phyloP scores from a whole-genome alignment of 2,329 filamentous ascomycete species.

The Fusarium goolgardi region DNA sequence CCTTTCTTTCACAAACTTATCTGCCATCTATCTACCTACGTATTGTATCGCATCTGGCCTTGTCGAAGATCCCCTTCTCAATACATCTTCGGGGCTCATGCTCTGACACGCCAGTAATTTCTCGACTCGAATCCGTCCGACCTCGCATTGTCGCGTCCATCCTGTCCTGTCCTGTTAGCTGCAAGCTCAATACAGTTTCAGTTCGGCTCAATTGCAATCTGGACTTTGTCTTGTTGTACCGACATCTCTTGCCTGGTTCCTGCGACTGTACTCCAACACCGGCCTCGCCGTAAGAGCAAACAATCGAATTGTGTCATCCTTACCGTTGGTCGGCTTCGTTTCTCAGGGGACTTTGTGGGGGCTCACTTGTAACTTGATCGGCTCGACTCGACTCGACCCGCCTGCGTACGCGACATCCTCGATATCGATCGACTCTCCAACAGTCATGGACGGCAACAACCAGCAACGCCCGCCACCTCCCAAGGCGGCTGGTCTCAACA shows the following conservation, averaged over 20 bases:
- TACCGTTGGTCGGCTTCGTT: slow-evolving; percentile 5
- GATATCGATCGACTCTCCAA: slow-evolving; percentile 22
- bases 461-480: slow-evolving; percentile 46
- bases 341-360: slow-evolving; percentile 15
- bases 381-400: slow-evolving; percentile 6
- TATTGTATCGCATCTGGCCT: slow-evolving; percentile 11
- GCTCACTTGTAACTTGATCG: slow-evolving; percentile 16
- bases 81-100: slow-evolving; percentile 27
- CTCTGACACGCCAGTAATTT: slow-evolving; percentile 34
- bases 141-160: slow-evolving; percentile 27
- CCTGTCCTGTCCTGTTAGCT: slow-evolving; percentile 1
- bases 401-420: slow-evolving; percentile 24
- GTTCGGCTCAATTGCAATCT: slow-evolving; percentile 9
- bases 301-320: slow-evolving; percentile 5
- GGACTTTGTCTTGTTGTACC: slow-evolving; percentile 13
- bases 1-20: slow-evolving; percentile 21
- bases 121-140: slow-evolving; percentile 4
- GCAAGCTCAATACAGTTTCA: background rate
- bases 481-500: slow-evolving; percentile 54
- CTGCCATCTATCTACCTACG: slow-evolving; percentile 12
- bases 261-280: slow-evolving; percentile 9
- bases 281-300: slow-evolving; percentile 21
- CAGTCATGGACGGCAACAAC: slow-evolving; percentile 47
- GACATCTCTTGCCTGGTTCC: slow-evolving; percentile 15
- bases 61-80: slow-evolving; percentile 1